Percentiles rank a stretch among this genome's conserved stretches.
These are phyloP conservation scores for Lasiosphaeris hirsuta DNA, from an alignment of 495 filamentous ascomycete species.

Conservation along the genomic window DNA sequence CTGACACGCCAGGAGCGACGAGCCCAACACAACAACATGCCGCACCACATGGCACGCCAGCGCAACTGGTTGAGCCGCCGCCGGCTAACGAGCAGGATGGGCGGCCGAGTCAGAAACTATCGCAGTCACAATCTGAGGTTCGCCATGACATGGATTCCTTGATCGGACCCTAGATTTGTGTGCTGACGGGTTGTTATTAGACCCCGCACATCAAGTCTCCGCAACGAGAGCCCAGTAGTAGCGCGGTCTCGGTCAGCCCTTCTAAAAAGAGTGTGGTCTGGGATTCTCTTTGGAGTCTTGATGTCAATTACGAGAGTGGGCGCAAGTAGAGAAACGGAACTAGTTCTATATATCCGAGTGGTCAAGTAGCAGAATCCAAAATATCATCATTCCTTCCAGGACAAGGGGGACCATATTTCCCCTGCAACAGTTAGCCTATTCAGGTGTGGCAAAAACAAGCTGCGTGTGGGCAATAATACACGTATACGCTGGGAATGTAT, in stretches of 20 bases:
- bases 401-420: too few relatives aligned
- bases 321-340: neutral
- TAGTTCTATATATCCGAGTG: too few relatives aligned
- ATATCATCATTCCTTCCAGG: neutral
- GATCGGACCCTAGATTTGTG: conserved; percentile 26
- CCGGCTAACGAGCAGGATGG: conserved; percentile 4
- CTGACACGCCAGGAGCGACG: conserved; percentile 34
- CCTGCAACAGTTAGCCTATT: too few relatives aligned
- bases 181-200: conserved; percentile 25
- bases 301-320: conserved; percentile 41
- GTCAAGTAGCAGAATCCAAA: neutral
- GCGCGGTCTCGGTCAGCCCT: conserved; percentile 30
- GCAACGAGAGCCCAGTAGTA: conserved; percentile 34
- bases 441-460: too few relatives aligned
- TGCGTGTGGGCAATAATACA: too few relatives aligned
- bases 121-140: conserved; percentile 29
- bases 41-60: neutral
- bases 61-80: neutral
- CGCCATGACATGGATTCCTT: conserved; percentile 32
- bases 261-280: conserved; percentile 46
- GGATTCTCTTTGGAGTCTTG: conserved; percentile 54
- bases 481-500: too few relatives aligned
- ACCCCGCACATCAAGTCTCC: conserved; percentile 16
- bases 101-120: conserved; percentile 11
- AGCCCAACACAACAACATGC: conserved; percentile 36